These are phyloP conservation scores for Immersiporthe knoxdaviesiana DNA, from an alignment of 2,329 filamentous ascomycete genomes.

Conservation along the genomic window DNA sequence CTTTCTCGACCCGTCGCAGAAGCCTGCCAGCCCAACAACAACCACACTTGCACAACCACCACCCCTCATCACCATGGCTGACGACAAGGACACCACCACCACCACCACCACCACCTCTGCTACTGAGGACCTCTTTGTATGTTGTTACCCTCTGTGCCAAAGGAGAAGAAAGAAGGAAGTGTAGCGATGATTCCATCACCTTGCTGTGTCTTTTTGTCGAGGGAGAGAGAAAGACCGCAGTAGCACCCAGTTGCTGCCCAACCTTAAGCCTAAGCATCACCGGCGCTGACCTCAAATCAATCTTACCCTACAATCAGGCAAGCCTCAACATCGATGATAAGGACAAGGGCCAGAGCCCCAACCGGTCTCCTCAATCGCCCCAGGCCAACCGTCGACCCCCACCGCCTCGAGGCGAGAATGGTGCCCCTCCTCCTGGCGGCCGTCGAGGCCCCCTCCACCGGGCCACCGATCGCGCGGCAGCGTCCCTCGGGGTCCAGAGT, in stretches of 20 bases:
- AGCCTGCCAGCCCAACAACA: constrained; percentile 33
- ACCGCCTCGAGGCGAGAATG: constrained; percentile 51
- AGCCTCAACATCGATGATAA: constrained; percentile 69
- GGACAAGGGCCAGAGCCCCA: constrained; percentile 50
- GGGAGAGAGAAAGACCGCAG: not conserved
- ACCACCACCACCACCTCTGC: constrained; percentile 47
- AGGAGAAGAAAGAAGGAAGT: too few species aligned
- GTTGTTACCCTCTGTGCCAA: constrained; percentile 50
- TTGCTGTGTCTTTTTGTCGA: constrained; percentile 12
- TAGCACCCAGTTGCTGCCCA: too few species aligned
- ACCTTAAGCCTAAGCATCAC: not conserved
- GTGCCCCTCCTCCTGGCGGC: constrained; percentile 52
- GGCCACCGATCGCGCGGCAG: constrained; percentile 57
- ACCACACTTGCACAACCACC: constrained; percentile 42
- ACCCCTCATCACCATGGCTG: constrained; percentile 52
- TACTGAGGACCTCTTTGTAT: constrained; percentile 76
- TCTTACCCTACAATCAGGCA: constrained; percentile 55
- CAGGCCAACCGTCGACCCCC: constrained; percentile 39
- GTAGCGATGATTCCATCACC: not conserved
- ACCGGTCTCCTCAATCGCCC: constrained; percentile 45
- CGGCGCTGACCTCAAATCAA: constrained; percentile 15
- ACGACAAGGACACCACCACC: constrained; percentile 46
- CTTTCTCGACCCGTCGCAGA: constrained; percentile 65
- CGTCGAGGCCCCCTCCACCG: constrained; percentile 44
- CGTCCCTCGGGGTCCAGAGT: constrained; percentile 38